Base-by-base conservation (phyloP, 2,329 filamentous ascomycete genomes). In the Cordyceps tenuipes region DNA sequence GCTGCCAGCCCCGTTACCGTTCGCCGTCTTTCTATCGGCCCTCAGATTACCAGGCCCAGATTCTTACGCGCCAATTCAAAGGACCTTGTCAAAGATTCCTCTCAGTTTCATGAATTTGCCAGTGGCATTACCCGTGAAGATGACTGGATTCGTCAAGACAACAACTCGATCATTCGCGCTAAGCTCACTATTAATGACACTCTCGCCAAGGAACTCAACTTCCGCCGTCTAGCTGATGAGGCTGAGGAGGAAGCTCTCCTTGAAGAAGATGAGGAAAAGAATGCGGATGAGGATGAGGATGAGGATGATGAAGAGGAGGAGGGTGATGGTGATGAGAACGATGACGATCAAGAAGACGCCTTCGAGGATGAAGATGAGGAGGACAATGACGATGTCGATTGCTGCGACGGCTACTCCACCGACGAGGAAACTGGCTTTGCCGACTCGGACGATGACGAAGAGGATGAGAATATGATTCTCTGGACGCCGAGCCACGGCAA, bases 141-240 rank as follows among this genome's bases (percentile, higher is more conserved):
- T 61, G 92, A 96, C 67, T 99, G 94, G 94, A 90, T 95, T 34
- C 78, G 78, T 17, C 85, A 88, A 60, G 49, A 53, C 17, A 87
- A 90, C 67, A 78, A 83, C 39, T 79, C 82, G 8, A 82, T 83
- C 36, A 78, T 85, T 64, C 80, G 81, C 60, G 81, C 81, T 54
- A 91, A 90, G 68, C 79, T 99, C 44, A 97, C 92, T 4, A 87
- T 99, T 64, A 86, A 88, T 65, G 94, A 97, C 70, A 96, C 92
- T 5, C 80, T 99, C 65, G 82, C 85, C 71, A 95, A 96, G 73
- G 94, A 99, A 74, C 91, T 91, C 63, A 85, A 85, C 34, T 94
- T 99, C 63, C 87, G 93, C 53, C 86, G 89, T 63, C 76, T 97
- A 29, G 93, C 86, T 52, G 87, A 90, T 69, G 93, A 99, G 73